Percentiles rank a stretch among this genome's conserved stretches.
These are phyloP conservation scores for Phytophthora citricola DNA, from an alignment of 352 stramenopile genomes.

Conservation along the genomic window DNA sequence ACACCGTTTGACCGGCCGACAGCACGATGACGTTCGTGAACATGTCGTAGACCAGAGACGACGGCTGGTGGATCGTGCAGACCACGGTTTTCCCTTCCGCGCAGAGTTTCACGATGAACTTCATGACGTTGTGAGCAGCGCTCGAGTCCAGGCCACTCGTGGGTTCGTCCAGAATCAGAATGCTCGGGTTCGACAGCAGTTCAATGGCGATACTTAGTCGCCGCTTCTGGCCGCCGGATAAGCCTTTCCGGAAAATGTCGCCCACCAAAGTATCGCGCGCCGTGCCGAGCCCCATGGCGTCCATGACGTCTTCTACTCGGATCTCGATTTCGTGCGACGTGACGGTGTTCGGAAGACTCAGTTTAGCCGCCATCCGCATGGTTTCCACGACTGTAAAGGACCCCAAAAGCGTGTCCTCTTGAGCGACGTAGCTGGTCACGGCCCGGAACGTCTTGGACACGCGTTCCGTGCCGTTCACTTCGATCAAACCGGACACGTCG, in stretches of 20 bases:
- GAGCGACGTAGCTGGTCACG: conserved; percentile 67
- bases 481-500: conserved; percentile 50
- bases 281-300: conserved; percentile 55
- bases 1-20: conserved; percentile 75
- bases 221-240: conserved; percentile 82
- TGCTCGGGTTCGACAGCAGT: conserved; percentile 70
- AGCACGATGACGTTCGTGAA: conserved; percentile 60
- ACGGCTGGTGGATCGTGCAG: conserved; percentile 93
- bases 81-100: conserved; percentile 60
- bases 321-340: conserved; percentile 29
- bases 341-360: conserved; percentile 54
- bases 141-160: conserved; percentile 58
- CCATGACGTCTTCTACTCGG: conserved; percentile 56
- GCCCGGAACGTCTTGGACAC: conserved; percentile 46
- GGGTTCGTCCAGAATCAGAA: conserved; percentile 88
- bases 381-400: conserved; percentile 78
- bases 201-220: conserved; percentile 84
- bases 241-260: conserved; percentile 76
- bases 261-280: conserved; percentile 70
- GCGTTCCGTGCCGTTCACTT: conserved; percentile 50
- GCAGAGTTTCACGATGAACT: conserved; percentile 12
- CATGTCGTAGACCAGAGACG: conserved; percentile 46
- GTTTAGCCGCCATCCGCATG: conserved; percentile 62
- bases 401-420: conserved; percentile 68
- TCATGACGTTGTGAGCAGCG: conserved; percentile 8